These are phyloP conservation scores for Tuber indicum DNA, from an alignment of 495 filamentous ascomycete genomes.

Conservation along the genomic window DNA sequence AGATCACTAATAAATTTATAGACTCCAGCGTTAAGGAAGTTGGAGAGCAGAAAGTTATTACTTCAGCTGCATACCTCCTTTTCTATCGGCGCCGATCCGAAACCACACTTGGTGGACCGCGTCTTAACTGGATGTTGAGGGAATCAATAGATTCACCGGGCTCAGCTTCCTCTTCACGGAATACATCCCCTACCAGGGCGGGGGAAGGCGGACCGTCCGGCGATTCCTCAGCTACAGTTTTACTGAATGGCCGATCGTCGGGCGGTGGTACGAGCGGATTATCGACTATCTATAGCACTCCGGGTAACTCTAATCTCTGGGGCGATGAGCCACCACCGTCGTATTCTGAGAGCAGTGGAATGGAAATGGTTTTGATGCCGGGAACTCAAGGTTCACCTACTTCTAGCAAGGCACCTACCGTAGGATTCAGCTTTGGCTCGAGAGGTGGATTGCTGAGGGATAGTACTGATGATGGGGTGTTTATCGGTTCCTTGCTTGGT, in stretches of 20 bases:
- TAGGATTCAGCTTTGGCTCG: neutral
- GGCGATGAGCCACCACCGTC: neutral
- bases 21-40: constrained; percentile 60
- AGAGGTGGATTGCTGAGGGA: neutral
- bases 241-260: constrained; percentile 32
- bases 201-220: constrained; percentile 36
- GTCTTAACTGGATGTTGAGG: constrained; percentile 49
- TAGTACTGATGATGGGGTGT: neutral
- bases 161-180: constrained; percentile 26
- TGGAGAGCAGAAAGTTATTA: constrained; percentile 54
- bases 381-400: neutral
- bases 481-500: neutral
- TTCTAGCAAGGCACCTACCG: neutral
- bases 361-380: neutral
- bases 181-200: constrained; percentile 26
- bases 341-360: neutral
- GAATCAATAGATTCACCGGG: constrained; percentile 17
- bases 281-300: constrained; percentile 18
- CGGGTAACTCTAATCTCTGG: constrained; percentile 29
- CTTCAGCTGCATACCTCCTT: constrained; percentile 74
- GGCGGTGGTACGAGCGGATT: constrained; percentile 35
- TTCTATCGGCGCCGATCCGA: constrained; percentile 88
- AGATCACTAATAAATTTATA: constrained; percentile 45
- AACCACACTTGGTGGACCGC: constrained; percentile 66
- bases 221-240: constrained; percentile 23